Evolutionary conservation across 495 filamentous ascomycete species (phyloP), one percentile per base, ranked within the genome.

Genomic region (Penicillium atrosanguineum): DNA sequence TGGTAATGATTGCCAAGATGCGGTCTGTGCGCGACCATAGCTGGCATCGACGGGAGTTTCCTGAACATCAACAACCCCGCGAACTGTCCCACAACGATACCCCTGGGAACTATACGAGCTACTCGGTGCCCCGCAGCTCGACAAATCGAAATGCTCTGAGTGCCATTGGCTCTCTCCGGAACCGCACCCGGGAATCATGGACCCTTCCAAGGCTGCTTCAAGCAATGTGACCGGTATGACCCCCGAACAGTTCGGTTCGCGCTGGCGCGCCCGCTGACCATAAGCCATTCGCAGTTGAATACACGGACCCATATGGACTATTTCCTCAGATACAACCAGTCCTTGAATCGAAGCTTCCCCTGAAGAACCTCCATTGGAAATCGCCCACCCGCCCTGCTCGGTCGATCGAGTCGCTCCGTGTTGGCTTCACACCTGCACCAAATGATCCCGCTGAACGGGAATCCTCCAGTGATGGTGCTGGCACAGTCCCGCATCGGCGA

Each of bases 341-440:
- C 52, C 78, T 97, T 51, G 80, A 87, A 41, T 73, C 85, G 44
- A 86, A 90, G 39, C 80, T 98, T 4, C 94, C 94, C 11, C 78
- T 98, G n/a, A 86, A 85, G 48, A 93, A 96, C 65, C 84, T 98
- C 42, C 88, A 97, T 65, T 98, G 94, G 94, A 94, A 96, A 68
- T 96, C 95, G 7, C 87, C 94, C 43, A 86, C 85, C 23, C 87
- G 94, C 9, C 93, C 95, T 9, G 75, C 96, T 37, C 85, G 94
- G 45, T 95, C 93, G 23, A 97, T 98, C 68, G 85, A 87, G 63
- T 90, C 91, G 42, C 83, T 98, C 37, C 90, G 96, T 62, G 82
- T 97, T 62, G 91, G 95, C 44, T 84, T 97, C 53, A 76, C 91
- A 12, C 85, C 87, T 3, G 79, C 70, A 31, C 70, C 69, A 41